Percentiles rank a stretch among this genome's conserved stretches.
Evolutionary conservation across 345 rosid species (phyloP).

Genomic region (Orychophragmus violaceus): DNA sequence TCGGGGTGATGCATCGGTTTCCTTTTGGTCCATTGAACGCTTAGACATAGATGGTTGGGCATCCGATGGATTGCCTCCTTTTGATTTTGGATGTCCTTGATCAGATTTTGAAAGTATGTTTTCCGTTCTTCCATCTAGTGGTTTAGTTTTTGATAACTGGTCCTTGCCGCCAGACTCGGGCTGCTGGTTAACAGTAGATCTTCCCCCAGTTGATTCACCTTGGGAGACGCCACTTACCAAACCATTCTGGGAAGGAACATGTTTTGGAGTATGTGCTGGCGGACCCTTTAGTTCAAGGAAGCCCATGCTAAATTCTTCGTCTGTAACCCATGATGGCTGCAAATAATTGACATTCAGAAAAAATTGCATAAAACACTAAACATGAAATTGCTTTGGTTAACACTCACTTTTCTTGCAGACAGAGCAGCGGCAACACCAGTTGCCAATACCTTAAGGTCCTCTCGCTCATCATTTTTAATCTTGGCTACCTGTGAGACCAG

Average conservation of each 20-base stretch:
- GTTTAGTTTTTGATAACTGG: slow-evolving; percentile 51
- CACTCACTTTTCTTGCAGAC: slow-evolving; percentile 86
- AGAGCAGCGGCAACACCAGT: slow-evolving; percentile 97
- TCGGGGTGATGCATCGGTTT: slow-evolving; percentile 43
- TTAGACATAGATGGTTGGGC: slow-evolving; percentile 34
- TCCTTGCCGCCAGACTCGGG: slow-evolving; percentile 64
- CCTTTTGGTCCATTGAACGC: slow-evolving; percentile 47
- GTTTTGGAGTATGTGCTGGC: slow-evolving; percentile 55
- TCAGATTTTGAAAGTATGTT: slow-evolving; percentile 55
- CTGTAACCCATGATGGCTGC: slow-evolving; percentile 95
- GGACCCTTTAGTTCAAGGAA: slow-evolving; percentile 80
- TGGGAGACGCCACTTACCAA: slow-evolving; percentile 43
- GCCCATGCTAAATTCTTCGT: slow-evolving; percentile 99
- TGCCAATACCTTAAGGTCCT: slow-evolving; percentile 97
- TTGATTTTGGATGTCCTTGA: slow-evolving; percentile 47
- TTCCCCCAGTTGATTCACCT: slow-evolving; percentile 49
- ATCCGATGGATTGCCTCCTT: slow-evolving; percentile 58
- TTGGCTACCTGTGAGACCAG: slow-evolving; percentile 52
- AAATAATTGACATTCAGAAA: slow-evolving; percentile 14
- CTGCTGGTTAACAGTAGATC: slow-evolving; percentile 39
- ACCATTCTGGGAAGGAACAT: slow-evolving; percentile 45
- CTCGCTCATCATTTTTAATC: slow-evolving; percentile 91
- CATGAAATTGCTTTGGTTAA: slow-evolving; percentile 7
- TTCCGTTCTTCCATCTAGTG: slow-evolving; percentile 60
- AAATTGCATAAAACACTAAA: not conserved